Base-by-base conservation (phyloP, 345 rosid species). In the Passiflora organensis region DNA sequence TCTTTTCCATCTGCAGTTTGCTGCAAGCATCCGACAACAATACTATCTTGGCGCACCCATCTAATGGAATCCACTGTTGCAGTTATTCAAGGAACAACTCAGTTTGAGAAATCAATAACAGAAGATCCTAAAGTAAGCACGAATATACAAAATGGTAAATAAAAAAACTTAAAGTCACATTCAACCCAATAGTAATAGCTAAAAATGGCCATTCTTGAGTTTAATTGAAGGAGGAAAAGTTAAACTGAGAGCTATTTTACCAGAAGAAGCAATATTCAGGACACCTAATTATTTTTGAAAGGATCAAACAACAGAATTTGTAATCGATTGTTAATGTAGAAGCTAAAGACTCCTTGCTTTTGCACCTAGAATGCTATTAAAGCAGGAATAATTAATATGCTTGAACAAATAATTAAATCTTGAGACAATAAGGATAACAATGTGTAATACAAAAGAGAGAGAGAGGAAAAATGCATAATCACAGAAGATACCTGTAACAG, bases 1-100 rank as follows among this genome's bases (percentile, higher is more conserved):
- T 84, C 97, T 65, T 55, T 53, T 39, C 78, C 94, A 58, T 84
- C 95, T 2, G 56, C 69, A 52, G 73, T 73, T 48, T 80, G 71
- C 62, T 78, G 78, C 68, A 72, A 80, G 82, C 95, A 81, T 55
- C 99, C 99, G 1, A 93, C 51, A 51, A 93, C 45, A 32, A 93
- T 78, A 66, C 86, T 82, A 74, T 84, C 89, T 36, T 22, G 66
- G 50, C 83, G 86, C 45, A 93, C 66, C 99, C 99, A 93, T 70
- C 55, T 76, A 74, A 93, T 76, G 65, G 86, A 80, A 83, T 93
- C 97, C 78, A 93, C 97, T 86, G 90, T 72, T 57, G 69, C 74
- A 75, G 58, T 60, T 48, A 65, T 47, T 62, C 51, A 60, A 59
- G 34, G 52, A 60, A 67, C 3, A 46, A 17, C 24, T 75, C 59